Conservation (phyloP, 768 basidiomycete species). For the Aureoboletus auriporus region DNA sequence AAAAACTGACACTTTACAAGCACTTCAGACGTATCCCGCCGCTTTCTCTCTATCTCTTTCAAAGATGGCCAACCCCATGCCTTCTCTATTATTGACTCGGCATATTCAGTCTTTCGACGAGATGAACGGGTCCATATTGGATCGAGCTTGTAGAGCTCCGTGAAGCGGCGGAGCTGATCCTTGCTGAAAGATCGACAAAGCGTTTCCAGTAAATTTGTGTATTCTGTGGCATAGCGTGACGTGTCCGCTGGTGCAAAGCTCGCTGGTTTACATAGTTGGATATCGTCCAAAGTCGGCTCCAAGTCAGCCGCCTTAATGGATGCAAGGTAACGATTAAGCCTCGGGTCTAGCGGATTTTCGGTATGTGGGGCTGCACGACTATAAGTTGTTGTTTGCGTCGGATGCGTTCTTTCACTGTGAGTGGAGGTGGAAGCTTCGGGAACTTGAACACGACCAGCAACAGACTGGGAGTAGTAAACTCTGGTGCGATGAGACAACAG, state of each 20-base stretch:
- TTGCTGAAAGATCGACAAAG: slow-evolving; percentile 62
- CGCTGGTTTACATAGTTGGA: slow-evolving; percentile 53
- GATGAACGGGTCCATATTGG: slow-evolving; percentile 30
- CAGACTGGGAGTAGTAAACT: slow-evolving; percentile 24
- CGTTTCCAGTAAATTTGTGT: slow-evolving; percentile 47
- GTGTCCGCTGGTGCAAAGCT: slow-evolving; percentile 38
- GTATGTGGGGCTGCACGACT: background rate
- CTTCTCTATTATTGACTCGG: slow-evolving; percentile 54
- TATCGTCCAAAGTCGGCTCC: slow-evolving; percentile 53
- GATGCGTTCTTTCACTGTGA: background rate
- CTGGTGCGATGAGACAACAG: slow-evolving; percentile 11
- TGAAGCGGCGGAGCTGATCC: slow-evolving; percentile 55
- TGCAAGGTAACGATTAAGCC: slow-evolving; percentile 55
- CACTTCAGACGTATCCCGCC: slow-evolving; percentile 47
- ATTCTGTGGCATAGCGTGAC: slow-evolving; percentile 47
- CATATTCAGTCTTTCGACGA: slow-evolving; percentile 38
- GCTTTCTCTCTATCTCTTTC: slow-evolving; percentile 45
- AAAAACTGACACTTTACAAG: slow-evolving; percentile 42
- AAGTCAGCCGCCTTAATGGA: slow-evolving; percentile 42
- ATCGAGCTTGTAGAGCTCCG: slow-evolving; percentile 44
- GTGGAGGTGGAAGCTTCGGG: slow-evolving; percentile 4
- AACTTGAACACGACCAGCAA: slow-evolving; percentile 3
- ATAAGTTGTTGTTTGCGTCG: slow-evolving; percentile 2
- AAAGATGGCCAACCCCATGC: slow-evolving; percentile 70
- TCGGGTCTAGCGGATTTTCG: slow-evolving; percentile 36